phyloP scores from a whole-genome alignment of 495 filamentous ascomycete genomes.

The Annulohypoxylon moriforme region DNA sequence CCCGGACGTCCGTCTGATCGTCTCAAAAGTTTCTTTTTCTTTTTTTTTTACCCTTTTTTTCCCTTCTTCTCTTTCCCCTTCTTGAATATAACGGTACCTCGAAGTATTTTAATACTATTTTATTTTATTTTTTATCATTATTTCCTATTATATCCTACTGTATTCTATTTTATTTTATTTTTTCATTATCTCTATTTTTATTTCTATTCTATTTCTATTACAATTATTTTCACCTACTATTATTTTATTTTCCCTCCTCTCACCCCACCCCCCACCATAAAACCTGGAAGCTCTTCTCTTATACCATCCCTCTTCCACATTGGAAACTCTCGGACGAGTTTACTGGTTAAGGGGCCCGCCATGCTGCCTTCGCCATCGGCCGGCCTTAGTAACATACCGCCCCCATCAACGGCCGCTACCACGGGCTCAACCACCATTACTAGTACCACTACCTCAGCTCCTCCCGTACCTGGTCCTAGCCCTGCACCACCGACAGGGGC shows the following conservation, averaged over 20 bases:
- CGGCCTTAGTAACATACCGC: slow-evolving; percentile 44
- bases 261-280: slow-evolving; percentile 27
- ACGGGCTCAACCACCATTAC: slow-evolving; percentile 40
- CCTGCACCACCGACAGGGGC: slow-evolving; percentile 44
- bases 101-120: slow-evolving; percentile 6
- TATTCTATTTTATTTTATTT: not conserved
- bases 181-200: not conserved
- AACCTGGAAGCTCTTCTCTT: slow-evolving; percentile 20
- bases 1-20: slow-evolving; percentile 11
- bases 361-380: slow-evolving; percentile 46
- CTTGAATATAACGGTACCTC: slow-evolving; percentile 7
- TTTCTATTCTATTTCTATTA: slow-evolving; percentile 14
- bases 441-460: slow-evolving; percentile 48
- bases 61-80: slow-evolving; percentile 10
- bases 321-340: slow-evolving; percentile 39
- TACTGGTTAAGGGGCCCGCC: slow-evolving; percentile 43
- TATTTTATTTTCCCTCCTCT: slow-evolving; percentile 3
- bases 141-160: not conserved
- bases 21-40: slow-evolving; percentile 10
- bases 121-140: slow-evolving; percentile 3
- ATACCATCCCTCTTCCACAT: slow-evolving; percentile 22
- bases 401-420: slow-evolving; percentile 41
- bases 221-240: not conserved
- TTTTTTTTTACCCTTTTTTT: too few species aligned
- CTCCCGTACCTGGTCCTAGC: slow-evolving; percentile 44